Evolutionary conservation across 2,329 filamentous ascomycete genomes (phyloP).

Genomic region (Colletotrichum neosansevieriae): DNA sequence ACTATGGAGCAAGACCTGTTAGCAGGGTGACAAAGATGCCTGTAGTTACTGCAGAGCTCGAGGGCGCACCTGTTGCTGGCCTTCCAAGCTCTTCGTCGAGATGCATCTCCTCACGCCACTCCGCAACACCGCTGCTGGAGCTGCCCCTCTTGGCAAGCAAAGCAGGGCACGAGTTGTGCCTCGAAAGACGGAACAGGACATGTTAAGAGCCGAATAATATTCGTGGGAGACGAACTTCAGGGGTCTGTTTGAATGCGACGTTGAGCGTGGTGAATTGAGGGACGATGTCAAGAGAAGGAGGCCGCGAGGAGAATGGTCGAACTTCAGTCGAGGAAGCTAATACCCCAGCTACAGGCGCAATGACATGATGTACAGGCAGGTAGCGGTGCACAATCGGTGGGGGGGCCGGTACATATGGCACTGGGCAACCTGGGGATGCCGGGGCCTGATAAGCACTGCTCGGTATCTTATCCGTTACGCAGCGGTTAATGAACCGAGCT

Average conservation of each 20-base stretch:
- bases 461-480: conserved; percentile 11
- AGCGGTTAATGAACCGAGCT: conserved; percentile 33
- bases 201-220: conserved; percentile 45
- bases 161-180: conserved; percentile 62
- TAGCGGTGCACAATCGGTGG: conserved; percentile 1
- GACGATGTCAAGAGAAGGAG: background rate
- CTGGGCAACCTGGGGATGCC: conserved; percentile 16
- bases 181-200: conserved; percentile 63
- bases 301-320: background rate
- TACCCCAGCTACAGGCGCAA: conserved; percentile 22
- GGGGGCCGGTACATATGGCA: conserved; percentile 33
- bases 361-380: conserved; percentile 16
- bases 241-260: background rate
- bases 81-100: conserved; percentile 63
- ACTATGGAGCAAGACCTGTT: conserved; percentile 59
- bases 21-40: conserved; percentile 1
- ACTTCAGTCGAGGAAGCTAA: background rate
- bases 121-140: conserved; percentile 37
- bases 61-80: conserved; percentile 68
- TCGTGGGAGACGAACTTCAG: too few relatives aligned
- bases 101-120: conserved; percentile 52
- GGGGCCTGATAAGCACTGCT: background rate
- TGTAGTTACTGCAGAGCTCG: background rate
- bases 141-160: conserved; percentile 51
- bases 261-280: background rate